Percentiles rank a stretch among this genome's conserved stretches.
phyloP scores from a whole-genome alignment of 371 early-diverging fungal genomes.

The Mortierella sp. region DNA sequence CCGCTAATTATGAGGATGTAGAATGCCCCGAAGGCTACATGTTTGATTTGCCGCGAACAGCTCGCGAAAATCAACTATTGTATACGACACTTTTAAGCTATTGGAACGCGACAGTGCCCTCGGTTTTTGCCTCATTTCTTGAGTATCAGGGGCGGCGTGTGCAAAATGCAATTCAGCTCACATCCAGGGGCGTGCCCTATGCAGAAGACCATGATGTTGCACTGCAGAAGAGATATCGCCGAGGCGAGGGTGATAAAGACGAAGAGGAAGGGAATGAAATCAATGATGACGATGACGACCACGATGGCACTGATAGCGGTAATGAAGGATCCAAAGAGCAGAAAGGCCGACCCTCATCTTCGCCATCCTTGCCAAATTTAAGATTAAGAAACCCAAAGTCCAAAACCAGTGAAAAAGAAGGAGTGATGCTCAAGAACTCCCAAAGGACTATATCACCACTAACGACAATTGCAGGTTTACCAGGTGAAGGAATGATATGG shows the following conservation, averaged over 20 bases:
- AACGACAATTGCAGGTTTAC: neutral
- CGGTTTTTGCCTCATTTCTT: slow-evolving; percentile 7
- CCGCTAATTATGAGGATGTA: slow-evolving; percentile 49
- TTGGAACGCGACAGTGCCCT: slow-evolving; percentile 25
- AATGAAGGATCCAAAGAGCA: neutral
- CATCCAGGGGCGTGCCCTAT: neutral
- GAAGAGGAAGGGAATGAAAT: slow-evolving; percentile 4
- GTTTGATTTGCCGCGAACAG: slow-evolving; percentile 52
- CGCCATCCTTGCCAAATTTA: neutral
- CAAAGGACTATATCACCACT: neutral
- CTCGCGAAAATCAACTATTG: slow-evolving; percentile 35
- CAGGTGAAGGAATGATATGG: slow-evolving; percentile 40
- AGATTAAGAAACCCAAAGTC: neutral
- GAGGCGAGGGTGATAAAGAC: neutral
- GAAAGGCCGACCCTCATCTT: neutral
- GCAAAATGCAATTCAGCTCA: neutral
- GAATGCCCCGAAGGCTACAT: slow-evolving; percentile 34
- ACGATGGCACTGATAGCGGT: slow-evolving; percentile 4
- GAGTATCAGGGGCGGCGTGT: neutral
- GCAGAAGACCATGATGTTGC: neutral
- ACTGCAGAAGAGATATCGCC: neutral
- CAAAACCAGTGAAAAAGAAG: neutral
- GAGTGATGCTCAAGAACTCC: neutral
- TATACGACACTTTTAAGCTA: slow-evolving; percentile 14
- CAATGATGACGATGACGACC: neutral